Evolutionary conservation across 1,284 basidiomycete genomes (phyloP), one percentile per base, ranked within the genome.

Genomic region (Ceratobasidium papillatum): DNA sequence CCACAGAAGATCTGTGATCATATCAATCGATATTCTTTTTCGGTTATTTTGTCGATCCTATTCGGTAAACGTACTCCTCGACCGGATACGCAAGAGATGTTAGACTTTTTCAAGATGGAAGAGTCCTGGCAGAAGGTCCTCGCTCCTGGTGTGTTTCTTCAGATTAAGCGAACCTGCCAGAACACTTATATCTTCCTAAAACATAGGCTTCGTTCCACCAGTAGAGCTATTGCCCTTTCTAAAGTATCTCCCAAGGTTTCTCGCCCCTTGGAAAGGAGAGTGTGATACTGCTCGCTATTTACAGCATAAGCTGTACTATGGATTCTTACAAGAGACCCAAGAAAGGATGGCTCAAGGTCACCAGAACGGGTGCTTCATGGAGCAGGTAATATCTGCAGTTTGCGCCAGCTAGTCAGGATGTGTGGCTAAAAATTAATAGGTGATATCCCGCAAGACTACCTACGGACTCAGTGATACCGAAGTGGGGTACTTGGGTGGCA

Each of bases 141-240:
- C 56, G 19, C 22, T 32, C 22, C 25, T 17, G 22, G 32, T 59
- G 3, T 32, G 25, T 25, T 54, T 25, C 22, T 54, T 11, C 51
- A 19, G 25, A 54, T 25, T 12, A 54, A 12, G 12, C 27, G 51
- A 19, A 19, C 19, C 11, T 54, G 8, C 38, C 75, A 77, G n/a
- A n/a, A n/a, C n/a, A n/a, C n/a, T n/a, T n/a, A n/a, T n/a, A n/a
- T n/a, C n/a, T n/a, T 43, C 41, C 14, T 14, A 43, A 43, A 7
- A 7, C 27, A n/a, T 80, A 62, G 82, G 82, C 38, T 77, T 79
- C 19, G 47, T 63, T 34, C 83, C 84, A 5, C 82, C 82, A 12
- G 73, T 83, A 7, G 82, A 83, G 54, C 54, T 82, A 11, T 52
- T 83, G 22, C 82, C 82, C 19, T 76, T 82, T 63, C 79, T 83